Base-by-base conservation (phyloP, 2,329 filamentous ascomycete species). In the Fusarium duplospermum region DNA sequence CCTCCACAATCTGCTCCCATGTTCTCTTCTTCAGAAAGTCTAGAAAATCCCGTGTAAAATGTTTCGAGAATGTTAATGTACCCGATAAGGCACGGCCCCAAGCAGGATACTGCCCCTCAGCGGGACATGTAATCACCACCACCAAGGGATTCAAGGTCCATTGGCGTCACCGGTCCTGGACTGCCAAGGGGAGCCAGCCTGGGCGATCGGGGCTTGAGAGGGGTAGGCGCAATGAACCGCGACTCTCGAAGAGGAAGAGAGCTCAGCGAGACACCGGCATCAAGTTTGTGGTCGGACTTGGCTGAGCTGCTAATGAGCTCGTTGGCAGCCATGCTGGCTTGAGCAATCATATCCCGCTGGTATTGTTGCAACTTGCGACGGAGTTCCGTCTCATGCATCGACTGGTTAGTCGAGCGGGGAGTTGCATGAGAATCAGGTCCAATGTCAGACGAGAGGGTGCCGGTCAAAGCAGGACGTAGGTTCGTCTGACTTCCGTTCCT, bases 111-210 rank as follows among this genome's bases (percentile, higher is more conserved):
- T 40, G 18, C 7, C 4, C 65, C 69, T n/a, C 35, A 69, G 42
- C 78, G 71, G 54, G 58, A 75, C 27, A 86, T 78, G 40, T 88
- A 85, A 42, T 74, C 69, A 33, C 83, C 83, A 42, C 81, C 80
- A 11, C 80, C 81, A 16, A 81, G 77, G 0, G 82, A 78, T 22
- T 84, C 86, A 42, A 92, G 80, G 20, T 89, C 88, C 85, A 91
- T 90, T 1, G 90, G 89, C 1, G 90, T 91, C 16, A 91, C 89
- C 0, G 89, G 89, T 0, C 89, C 89, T 0, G 89, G 89, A 67
- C 89, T 90, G 4, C 89, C 88, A 13, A 90, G 77, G 0, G 89
- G 89, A 47, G 81, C 79, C 7, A 91, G 81, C 31, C 86, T 81
- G 2, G 88, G 88, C 3, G 87, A 87, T 16, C 78, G 65, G 2